These are phyloP conservation scores for Talaromyces trachyspermus DNA, from an alignment of 495 filamentous ascomycete species.

Conservation along the genomic window DNA sequence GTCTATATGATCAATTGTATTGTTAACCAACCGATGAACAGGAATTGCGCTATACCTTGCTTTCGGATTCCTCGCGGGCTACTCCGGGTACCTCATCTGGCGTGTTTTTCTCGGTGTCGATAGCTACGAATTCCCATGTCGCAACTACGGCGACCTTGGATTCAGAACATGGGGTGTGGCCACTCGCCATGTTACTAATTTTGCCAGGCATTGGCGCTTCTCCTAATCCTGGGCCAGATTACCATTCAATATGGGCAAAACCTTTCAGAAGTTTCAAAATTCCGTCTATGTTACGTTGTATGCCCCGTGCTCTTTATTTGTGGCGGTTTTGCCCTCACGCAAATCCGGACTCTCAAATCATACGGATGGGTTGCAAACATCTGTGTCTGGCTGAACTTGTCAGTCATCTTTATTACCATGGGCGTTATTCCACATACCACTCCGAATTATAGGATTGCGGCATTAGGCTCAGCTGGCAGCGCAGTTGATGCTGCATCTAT, in stretches of 20 bases:
- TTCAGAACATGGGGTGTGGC: slow-evolving; percentile 45
- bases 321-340: slow-evolving; percentile 26
- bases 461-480: slow-evolving; percentile 10
- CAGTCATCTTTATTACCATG: slow-evolving; percentile 42
- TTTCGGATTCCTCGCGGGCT: too few species aligned
- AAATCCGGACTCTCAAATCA: slow-evolving; percentile 42
- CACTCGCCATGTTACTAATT: slow-evolving; percentile 48
- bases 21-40: neutral
- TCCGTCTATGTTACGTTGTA: slow-evolving; percentile 23
- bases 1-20: neutral
- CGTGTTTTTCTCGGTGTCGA: slow-evolving; percentile 48
- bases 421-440: slow-evolving; percentile 36
- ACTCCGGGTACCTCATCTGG: slow-evolving; percentile 48
- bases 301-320: slow-evolving; percentile 27
- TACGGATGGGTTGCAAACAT: slow-evolving; percentile 50
- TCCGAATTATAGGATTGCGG: slow-evolving; percentile 7
- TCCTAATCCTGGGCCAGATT: slow-evolving; percentile 47
- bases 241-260: slow-evolving; percentile 47
- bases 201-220: slow-evolving; percentile 42
- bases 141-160: slow-evolving; percentile 50
- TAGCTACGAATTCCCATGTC: slow-evolving; percentile 44
- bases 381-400: slow-evolving; percentile 48
- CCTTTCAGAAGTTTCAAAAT: slow-evolving; percentile 44
- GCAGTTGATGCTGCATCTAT: too few species aligned
- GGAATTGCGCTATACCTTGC: slow-evolving; percentile 12